Conservation (phyloP, 129 eudicot genomes). For the Mikania micrantha region DNA sequence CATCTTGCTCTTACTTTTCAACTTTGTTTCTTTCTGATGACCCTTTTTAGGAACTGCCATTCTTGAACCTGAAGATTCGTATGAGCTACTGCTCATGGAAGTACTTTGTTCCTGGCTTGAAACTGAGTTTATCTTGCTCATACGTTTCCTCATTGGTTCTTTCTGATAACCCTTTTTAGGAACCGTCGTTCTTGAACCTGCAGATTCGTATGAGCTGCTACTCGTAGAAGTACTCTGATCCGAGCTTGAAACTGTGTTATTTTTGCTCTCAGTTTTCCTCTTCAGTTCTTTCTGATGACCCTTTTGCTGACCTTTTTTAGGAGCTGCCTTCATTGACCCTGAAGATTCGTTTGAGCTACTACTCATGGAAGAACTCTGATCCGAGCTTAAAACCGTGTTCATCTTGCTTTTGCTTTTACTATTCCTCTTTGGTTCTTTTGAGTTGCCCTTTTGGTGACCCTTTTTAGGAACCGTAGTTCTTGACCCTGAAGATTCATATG, state of each 20-base stretch:
- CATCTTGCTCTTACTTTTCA: not conserved
- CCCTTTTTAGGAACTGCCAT: slow-evolving; percentile 1
- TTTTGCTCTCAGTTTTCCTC: not conserved
- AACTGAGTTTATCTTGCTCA: not conserved
- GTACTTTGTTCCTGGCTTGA: not conserved
- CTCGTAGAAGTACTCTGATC: not conserved
- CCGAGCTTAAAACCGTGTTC: not conserved
- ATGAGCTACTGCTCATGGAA: not conserved
- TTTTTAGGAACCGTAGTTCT: slow-evolving; percentile 4
- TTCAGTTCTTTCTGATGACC: not conserved
- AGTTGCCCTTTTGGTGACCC: not conserved
- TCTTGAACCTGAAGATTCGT: not conserved
- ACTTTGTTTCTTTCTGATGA: slow-evolving; percentile 11
- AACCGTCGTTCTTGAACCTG: not conserved
- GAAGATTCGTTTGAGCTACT: not conserved
- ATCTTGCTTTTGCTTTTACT: not conserved
- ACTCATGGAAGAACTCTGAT: no score
- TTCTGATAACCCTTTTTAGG: not conserved
- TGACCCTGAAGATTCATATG: slow-evolving; percentile 13
- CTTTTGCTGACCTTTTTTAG: not conserved
- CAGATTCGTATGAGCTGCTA: not conserved
- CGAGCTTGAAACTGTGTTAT: not conserved
- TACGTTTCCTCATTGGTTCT: not conserved
- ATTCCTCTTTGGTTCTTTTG: slow-evolving; percentile 3
- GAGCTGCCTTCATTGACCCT: not conserved